Base-by-base conservation (phyloP, 2,329 filamentous ascomycete genomes). In the Fusarium chlamydosporum region DNA sequence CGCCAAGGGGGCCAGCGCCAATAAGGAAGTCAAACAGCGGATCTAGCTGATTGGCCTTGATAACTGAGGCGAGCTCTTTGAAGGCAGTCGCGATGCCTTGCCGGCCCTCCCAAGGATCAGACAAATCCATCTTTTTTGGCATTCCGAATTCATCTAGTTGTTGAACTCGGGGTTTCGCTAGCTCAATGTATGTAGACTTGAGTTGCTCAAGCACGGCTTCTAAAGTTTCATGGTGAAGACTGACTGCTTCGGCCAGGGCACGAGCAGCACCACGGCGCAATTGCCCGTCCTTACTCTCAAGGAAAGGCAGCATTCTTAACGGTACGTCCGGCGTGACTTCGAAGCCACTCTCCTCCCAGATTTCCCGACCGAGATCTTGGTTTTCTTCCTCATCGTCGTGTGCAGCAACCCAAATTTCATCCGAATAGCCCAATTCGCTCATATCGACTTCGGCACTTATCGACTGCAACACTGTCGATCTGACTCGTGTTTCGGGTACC, bases 261-360 rank as follows among this genome's bases (percentile, higher is more conserved):
- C 93, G 89, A 38, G 96, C 92, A 50, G 95, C 92, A 59, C 95
- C 92, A 68, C 92, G 88, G 55, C 96, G 89, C 27, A 98, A 88
- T 75, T 96, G 93, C 20, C 86, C 86, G 73, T 98, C 95, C 70
- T 89, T 87, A 70, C 89, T 92, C 70, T 93, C 88, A 12, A 98
- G 82, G 76, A 97, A 98, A 1, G 90, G 89, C 48, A 97, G 81
- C 75, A 94, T 90, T 71, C 85, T 87, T 59, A 84, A 78, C 9
- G 92, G 88, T 10, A 92, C 86, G 8, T 91, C 84, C 20, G 87
- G 82, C 2, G 88, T 86, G 13, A 95, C 81, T 62, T 91, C 82
- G 64, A 98, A 91, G 9, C 88, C 91, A 76, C 95, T 97, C 75
- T 97, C 96, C 75, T 97, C 93, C 96, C 96, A 99, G 35, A 99